Evolutionary conservation across 257 asterid species (phyloP).

Genomic region (Misopates orontium): DNA sequence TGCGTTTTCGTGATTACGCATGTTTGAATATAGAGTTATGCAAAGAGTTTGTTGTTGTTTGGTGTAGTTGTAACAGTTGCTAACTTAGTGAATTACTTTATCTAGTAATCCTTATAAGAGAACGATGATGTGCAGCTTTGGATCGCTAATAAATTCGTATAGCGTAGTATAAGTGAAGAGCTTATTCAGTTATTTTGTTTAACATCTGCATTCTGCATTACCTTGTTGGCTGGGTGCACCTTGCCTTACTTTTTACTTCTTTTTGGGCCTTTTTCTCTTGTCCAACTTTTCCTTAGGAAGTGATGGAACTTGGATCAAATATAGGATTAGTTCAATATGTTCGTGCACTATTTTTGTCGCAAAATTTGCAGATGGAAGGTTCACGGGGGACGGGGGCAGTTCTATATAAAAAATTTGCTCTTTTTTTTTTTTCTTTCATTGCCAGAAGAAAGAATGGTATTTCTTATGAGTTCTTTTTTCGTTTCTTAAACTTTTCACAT

Average conservation of each 20-base stretch:
- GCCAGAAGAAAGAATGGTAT: neutral
- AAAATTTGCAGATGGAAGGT: neutral
- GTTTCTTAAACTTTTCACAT: neutral
- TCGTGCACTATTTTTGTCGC: neutral
- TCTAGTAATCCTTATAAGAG: neutral
- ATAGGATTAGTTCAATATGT: neutral
- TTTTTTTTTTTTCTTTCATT: too few relatives aligned
- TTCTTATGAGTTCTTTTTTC: slow-evolving; percentile 2
- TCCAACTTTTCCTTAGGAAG: neutral
- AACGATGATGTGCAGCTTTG: neutral
- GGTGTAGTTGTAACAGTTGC: neutral
- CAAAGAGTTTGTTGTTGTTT: neutral
- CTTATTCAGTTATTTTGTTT: neutral
- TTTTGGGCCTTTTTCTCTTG: neutral
- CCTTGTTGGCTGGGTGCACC: neutral
- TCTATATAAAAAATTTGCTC: too few relatives aligned
- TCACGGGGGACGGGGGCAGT: too few relatives aligned
- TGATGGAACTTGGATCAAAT: neutral
- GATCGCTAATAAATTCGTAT: neutral
- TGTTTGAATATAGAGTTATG: slow-evolving; percentile 23
- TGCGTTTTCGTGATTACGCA: slow-evolving; percentile 21
- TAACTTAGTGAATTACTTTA: neutral
- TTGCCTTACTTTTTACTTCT: neutral
- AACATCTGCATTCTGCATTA: neutral
- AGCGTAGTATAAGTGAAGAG: neutral